A percentile compares a stretch with the other conserved stretches of the same genome.
Conservation (phyloP, 2,329 filamentous ascomycete genomes). For the Ilyonectria robusta region DNA sequence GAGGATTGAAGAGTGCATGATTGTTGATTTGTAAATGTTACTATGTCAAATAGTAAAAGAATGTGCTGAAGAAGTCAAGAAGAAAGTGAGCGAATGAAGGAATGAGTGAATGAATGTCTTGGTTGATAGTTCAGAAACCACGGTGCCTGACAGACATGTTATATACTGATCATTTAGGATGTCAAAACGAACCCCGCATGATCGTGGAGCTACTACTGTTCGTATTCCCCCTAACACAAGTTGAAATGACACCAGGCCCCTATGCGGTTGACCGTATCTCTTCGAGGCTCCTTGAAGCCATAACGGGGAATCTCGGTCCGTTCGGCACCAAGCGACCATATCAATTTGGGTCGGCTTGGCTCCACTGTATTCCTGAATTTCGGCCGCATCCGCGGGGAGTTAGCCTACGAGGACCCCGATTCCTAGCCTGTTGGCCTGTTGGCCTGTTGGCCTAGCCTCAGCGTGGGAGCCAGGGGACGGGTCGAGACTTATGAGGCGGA, state of each 20-base stretch:
- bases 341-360: background rate
- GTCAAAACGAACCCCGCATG: background rate
- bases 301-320: slow-evolving; percentile 28
- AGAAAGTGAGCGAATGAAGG: slow-evolving; percentile 19
- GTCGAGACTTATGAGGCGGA: background rate
- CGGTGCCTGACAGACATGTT: background rate
- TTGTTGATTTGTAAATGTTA: background rate
- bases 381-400: slow-evolving; percentile 13
- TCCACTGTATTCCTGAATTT: slow-evolving; percentile 24
- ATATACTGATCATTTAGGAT: background rate
- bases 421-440: background rate
- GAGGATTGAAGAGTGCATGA: slow-evolving; percentile 38
- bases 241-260: slow-evolving; percentile 18
- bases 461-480: background rate
- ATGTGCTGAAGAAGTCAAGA: slow-evolving; percentile 1
- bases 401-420: background rate
- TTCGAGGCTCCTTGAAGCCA: slow-evolving; percentile 1
- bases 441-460: background rate
- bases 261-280: slow-evolving; percentile 18
- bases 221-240: background rate
- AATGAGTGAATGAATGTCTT: background rate
- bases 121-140: background rate
- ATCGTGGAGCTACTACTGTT: background rate
- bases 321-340: slow-evolving; percentile 14
- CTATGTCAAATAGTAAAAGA: slow-evolving; percentile 4